Conservation (phyloP, 2,329 filamentous ascomycete species). For the Trichoderma koningii region DNA sequence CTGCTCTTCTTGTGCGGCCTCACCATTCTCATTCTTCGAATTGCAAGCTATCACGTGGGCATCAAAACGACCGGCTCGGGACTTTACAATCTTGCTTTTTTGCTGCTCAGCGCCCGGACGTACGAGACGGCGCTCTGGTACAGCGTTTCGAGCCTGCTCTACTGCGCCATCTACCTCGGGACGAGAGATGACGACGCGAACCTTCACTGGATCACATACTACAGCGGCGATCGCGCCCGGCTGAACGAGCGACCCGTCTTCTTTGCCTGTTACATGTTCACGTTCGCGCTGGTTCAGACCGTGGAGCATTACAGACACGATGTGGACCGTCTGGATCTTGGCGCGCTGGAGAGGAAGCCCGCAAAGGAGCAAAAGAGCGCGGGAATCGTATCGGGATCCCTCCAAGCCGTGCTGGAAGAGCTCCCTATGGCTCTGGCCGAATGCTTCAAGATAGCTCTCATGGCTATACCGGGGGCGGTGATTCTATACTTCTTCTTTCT, state of each 20-base stretch:
- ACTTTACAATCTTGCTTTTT: constrained; percentile 62
- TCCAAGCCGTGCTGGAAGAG: constrained; percentile 43
- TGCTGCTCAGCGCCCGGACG: constrained; percentile 61
- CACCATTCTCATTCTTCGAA: constrained; percentile 79
- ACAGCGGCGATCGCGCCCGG: constrained; percentile 69
- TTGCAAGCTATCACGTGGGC: constrained; percentile 78
- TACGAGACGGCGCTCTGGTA: constrained; percentile 76
- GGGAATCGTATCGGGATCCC: constrained; percentile 35
- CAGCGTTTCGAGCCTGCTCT: constrained; percentile 73
- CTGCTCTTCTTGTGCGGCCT: constrained; percentile 77
- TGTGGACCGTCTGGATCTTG: constrained; percentile 63
- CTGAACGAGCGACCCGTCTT: constrained; percentile 88
- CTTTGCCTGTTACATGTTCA: constrained; percentile 68
- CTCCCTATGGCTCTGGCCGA: constrained; percentile 45
- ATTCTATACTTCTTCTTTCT: constrained; percentile 65
- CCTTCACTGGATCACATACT: constrained; percentile 72
- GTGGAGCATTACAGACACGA: constrained; percentile 70
- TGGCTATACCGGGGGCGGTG: constrained; percentile 49
- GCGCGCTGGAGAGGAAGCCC: constrained; percentile 33
- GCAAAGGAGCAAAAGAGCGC: constrained; percentile 32
- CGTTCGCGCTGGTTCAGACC: constrained; percentile 71
- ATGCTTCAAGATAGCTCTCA: constrained; percentile 45
- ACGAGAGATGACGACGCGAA: constrained; percentile 61
- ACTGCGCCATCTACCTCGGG: constrained; percentile 79
- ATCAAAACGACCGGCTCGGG: constrained; percentile 69